Base-by-base conservation (phyloP, 2,329 filamentous ascomycete species). In the Neofusicoccum sp. region DNA sequence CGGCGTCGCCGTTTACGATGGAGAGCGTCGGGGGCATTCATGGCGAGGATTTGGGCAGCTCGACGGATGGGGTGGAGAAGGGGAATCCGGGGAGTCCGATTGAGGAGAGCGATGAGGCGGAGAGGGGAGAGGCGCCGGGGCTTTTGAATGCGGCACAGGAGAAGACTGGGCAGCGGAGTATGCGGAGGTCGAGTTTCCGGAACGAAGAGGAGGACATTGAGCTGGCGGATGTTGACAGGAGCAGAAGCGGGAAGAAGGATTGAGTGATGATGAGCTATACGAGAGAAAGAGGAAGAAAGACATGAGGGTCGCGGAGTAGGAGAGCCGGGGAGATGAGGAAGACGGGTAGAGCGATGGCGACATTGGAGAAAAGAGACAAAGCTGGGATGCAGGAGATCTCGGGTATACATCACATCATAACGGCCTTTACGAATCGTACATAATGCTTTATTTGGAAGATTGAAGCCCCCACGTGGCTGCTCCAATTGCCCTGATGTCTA, bases 1-100 rank as follows among this genome's bases (percentile, higher is more conserved):
- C 84, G 0, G 84, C 83, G 3, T 80, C 82, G 62, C 80, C 80
- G 28, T 80, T 83, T 14, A 84, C 84, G 3, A 76, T 86, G 67
- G 81, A 79, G 56, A 83, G 80, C 49, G 76, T 85, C 33, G 83
- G 83, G 4, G 82, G 83, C 28, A 59, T 52, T 16, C 52, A 58
- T 16, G 43, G 14, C 2, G 61, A 63, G 44, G 52, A 59, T 6
- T n/a, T 6, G 34, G 39, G 45, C 22, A 45, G 29, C 33, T 9
- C 8, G 12, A 22, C 22, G 2, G 49, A 36, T 43, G 31, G 16
- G 16, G 16, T 33, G 50, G 48, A n/a, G 37, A 4, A 6, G 9
- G 16, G 33, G 47, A 16, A 33, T 47, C 11, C 11, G 44, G 39
- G 3, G 39, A 2, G 64, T 67, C 29, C 47, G 28, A 31, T 67